Base-by-base conservation (phyloP, 495 filamentous ascomycete genomes). In the Neurospora hispaniola region DNA sequence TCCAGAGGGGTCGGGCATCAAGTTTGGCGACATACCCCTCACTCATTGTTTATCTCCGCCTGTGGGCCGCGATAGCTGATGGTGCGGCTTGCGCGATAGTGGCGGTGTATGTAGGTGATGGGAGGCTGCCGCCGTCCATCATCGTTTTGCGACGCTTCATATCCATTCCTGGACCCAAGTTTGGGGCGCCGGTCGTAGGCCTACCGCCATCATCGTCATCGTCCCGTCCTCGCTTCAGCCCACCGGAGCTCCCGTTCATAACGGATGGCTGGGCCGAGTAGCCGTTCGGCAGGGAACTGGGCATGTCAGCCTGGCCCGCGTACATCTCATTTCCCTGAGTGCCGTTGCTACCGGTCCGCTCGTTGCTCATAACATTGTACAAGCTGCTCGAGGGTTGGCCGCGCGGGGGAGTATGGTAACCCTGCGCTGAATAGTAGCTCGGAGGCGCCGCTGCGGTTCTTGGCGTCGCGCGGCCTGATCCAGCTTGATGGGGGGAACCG, bases 341-440 rank as follows among this genome's bases (percentile, higher is more conserved):
- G 7, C 93, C 93, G 75, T 94, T 95, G 9, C 89, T 82, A 2
- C 89, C 85, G 5, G 88, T 89, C 20, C 93, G 88, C 72, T 94
- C 92, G 80, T 95, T 94, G 77, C 90, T 94, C 80, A 97, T 94
- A 66, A 95, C 89, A 82, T 91, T 96, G 85, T 97, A 97, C 48
- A 97, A 84, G 76, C 90, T 96, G 81, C 93, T 93, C 0, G 92
- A 89, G 5, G 92, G 86, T 18, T 88, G 84, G 54, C 86, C 86
- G 39, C 93, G 89, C 42, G 94, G 96, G 68, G 96, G 93, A 1
- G 94, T 96, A 80, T 92, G 95, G 68, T 93, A 94, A 6, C 89
- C 75, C 70, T 84, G 83, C 40, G 85, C 86, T 12, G 87, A 75
- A 86, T 95, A 98, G 80, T 96, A 93, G 7, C 88, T 84, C 74